A percentile compares a stretch with the other conserved stretches of the same genome.
Evolutionary conservation across 1,284 basidiomycete genomes (phyloP).

Genomic region (Leccinum griseonigrum): DNA sequence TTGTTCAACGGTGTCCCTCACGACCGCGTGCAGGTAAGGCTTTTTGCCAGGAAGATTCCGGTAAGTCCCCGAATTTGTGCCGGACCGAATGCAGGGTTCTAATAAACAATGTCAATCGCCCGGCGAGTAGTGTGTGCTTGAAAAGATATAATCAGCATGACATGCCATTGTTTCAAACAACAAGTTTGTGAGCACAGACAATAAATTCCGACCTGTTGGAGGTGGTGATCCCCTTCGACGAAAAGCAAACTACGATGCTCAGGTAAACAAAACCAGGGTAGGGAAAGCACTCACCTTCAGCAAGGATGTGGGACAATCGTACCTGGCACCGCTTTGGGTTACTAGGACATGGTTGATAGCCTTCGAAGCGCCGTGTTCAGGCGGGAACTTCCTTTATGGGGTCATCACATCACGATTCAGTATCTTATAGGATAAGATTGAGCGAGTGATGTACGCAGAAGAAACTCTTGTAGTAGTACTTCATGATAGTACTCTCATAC

Average conservation of each 20-base stretch:
- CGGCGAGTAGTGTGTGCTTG: not conserved
- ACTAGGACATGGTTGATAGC: slow-evolving; percentile 35
- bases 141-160: slow-evolving; percentile 15
- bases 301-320: slow-evolving; percentile 26
- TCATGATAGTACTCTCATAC: slow-evolving; percentile 49
- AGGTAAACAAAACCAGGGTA: not conserved
- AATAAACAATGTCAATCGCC: not conserved
- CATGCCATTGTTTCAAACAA: slow-evolving; percentile 11
- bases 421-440: not conserved
- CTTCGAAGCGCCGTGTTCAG: not conserved
- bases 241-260: slow-evolving; percentile 1
- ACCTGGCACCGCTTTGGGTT: slow-evolving; percentile 28
- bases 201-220: slow-evolving; percentile 22
- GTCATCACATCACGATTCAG: not conserved
- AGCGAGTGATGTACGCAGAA: slow-evolving; percentile 40
- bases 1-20: too few relatives aligned
- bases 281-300: slow-evolving; percentile 23
- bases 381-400: not conserved
- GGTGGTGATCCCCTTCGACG: slow-evolving; percentile 22
- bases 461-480: slow-evolving; percentile 37
- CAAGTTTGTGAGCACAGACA: not conserved
- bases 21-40: too few relatives aligned
- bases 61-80: slow-evolving; percentile 53
- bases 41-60: slow-evolving; percentile 51
- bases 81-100: slow-evolving; percentile 56